Percentiles rank a stretch among this genome's conserved stretches.
Conservation (phyloP, 495 filamentous ascomycete species). For the Entonaema liquescens region DNA sequence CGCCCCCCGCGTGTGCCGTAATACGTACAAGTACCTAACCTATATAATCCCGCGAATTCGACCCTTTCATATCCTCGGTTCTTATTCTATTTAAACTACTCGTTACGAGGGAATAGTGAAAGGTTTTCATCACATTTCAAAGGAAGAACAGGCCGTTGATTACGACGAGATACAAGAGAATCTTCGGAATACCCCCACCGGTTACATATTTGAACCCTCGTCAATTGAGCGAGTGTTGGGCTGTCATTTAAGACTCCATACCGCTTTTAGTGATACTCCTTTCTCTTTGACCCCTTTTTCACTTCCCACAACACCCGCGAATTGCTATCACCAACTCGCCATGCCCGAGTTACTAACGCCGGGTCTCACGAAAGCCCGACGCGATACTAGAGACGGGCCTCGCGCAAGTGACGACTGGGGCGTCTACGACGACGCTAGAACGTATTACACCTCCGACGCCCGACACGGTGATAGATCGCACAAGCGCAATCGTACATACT, state of each 20-base stretch:
- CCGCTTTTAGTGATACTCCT: constrained; percentile 30
- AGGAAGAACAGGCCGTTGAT: neutral
- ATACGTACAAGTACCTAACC: constrained; percentile 4
- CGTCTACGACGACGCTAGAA: constrained; percentile 59
- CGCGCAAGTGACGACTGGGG: constrained; percentile 47
- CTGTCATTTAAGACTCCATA: constrained; percentile 13
- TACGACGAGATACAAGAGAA: constrained; percentile 30
- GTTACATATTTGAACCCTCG: constrained; percentile 1
- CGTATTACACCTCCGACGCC: constrained; percentile 59
- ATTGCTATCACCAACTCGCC: constrained; percentile 17
- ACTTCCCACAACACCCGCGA: constrained; percentile 19
- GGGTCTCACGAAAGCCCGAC: constrained; percentile 27
- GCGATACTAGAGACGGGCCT: constrained; percentile 27
- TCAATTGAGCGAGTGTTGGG: constrained; percentile 13
- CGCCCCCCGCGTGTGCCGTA: constrained; percentile 24
- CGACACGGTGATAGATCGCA: constrained; percentile 55
- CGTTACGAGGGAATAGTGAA: constrained; percentile 6
- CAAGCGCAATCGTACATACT: constrained; percentile 56
- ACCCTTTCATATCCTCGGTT: constrained; percentile 3
- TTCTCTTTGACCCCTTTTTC: constrained; percentile 24
- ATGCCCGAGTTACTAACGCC: constrained; percentile 40
- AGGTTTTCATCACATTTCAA: neutral
- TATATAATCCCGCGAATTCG: constrained; percentile 36
- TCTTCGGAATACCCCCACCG: constrained; percentile 24
- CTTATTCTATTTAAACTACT: neutral